These are phyloP conservation scores for Sesbania bispinosa DNA, from an alignment of 306 rosid species.

Conservation along the genomic window DNA sequence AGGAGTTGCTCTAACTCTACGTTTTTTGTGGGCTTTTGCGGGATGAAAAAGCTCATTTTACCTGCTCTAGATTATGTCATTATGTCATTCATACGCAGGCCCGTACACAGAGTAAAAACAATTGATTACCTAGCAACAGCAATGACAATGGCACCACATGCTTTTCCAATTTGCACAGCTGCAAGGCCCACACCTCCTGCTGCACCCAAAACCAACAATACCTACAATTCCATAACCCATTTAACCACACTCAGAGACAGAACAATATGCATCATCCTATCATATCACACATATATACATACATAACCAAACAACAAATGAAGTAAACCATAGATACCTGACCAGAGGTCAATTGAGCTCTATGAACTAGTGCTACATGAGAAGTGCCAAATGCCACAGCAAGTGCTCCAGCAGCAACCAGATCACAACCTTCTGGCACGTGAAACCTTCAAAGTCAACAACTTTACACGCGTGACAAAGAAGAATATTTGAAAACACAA, in stretches of 20 bases:
- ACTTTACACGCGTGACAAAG: background rate
- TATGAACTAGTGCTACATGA: slow-evolving; percentile 81
- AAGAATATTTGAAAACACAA: background rate
- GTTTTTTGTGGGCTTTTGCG: too few species aligned
- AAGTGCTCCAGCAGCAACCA: slow-evolving; percentile 84
- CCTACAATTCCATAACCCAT: slow-evolving; percentile 39
- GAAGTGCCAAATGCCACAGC: slow-evolving; percentile 93
- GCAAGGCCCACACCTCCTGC: slow-evolving; percentile 97
- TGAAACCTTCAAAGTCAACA: slow-evolving; percentile 49
- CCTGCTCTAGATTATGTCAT: background rate
- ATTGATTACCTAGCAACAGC: slow-evolving; percentile 83
- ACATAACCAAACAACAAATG: background rate
- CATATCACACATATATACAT: too few species aligned
- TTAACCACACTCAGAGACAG: slow-evolving; percentile 11
- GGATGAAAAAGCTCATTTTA: too few species aligned
- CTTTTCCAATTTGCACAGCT: slow-evolving; percentile 91
- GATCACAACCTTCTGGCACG: slow-evolving; percentile 85
- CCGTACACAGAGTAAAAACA: background rate
- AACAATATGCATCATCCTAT: background rate
- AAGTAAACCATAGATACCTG: slow-evolving; percentile 52
- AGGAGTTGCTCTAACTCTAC: too few species aligned
- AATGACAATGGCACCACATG: slow-evolving; percentile 77
- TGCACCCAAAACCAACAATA: slow-evolving; percentile 88
- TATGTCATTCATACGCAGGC: background rate
- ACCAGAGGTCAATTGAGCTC: slow-evolving; percentile 67